A percentile compares a stretch with the other conserved stretches of the same genome.
These are phyloP conservation scores for Salix arbutifolia DNA, from an alignment of 345 rosid genomes.

Conservation along the genomic window DNA sequence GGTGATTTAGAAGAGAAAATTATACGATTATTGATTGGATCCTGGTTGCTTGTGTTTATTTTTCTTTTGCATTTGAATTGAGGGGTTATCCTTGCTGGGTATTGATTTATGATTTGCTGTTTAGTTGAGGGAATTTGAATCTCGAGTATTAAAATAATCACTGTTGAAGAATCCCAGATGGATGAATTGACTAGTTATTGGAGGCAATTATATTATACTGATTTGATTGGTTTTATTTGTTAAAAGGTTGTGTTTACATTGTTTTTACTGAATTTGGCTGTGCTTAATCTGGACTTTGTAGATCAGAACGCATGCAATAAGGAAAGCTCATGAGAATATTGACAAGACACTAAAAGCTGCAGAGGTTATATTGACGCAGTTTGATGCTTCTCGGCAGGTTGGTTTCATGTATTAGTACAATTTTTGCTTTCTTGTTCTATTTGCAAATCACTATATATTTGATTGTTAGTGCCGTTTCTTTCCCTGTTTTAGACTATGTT, in stretches of 20 bases:
- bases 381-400: constrained; percentile 85
- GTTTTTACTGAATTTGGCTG: constrained; percentile 8
- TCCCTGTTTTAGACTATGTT: not conserved
- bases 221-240: not conserved
- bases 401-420: constrained; percentile 14
- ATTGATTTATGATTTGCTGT: not conserved
- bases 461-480: not conserved
- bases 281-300: constrained; percentile 27
- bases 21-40: not conserved
- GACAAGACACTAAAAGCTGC: constrained; percentile 89
- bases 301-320: constrained; percentile 89
- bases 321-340: constrained; percentile 97
- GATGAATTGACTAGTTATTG: not conserved
- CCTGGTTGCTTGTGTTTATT: not conserved
- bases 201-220: not conserved
- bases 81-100: not conserved
- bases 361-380: constrained; percentile 71
- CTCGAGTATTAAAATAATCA: not conserved
- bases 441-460: not conserved
- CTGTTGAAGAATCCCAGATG: not conserved
- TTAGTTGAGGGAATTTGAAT: not conserved
- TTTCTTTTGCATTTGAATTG: not conserved
- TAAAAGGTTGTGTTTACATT: not conserved
- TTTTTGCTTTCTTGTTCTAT: not conserved
- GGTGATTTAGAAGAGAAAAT: not conserved